These are phyloP conservation scores for Globisporangium polare DNA, from an alignment of 352 stramenopile genomes.

Conservation along the genomic window DNA sequence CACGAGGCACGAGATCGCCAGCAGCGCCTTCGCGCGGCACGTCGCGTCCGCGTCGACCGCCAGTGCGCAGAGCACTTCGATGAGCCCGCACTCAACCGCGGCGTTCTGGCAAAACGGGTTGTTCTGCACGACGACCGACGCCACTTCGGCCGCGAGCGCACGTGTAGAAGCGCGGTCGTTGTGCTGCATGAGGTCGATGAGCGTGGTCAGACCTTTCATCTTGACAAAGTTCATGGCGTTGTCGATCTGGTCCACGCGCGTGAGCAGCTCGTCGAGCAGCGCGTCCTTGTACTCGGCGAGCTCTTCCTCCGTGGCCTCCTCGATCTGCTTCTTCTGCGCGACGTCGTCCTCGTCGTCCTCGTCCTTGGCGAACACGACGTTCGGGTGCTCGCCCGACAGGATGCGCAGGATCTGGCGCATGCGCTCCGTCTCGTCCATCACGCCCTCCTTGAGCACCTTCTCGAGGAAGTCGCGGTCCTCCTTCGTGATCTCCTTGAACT, in stretches of 20 bases:
- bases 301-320: slow-evolving; percentile 50
- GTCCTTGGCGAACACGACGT: slow-evolving; percentile 52
- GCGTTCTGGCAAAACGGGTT: slow-evolving; percentile 81
- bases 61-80: slow-evolving; percentile 67
- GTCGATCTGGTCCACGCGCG: slow-evolving; percentile 85
- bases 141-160: slow-evolving; percentile 70
- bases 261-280: slow-evolving; percentile 81
- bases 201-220: slow-evolving; percentile 61
- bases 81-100: slow-evolving; percentile 48
- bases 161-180: slow-evolving; percentile 48
- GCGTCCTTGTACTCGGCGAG: slow-evolving; percentile 76
- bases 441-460: slow-evolving; percentile 78
- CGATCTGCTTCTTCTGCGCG: slow-evolving; percentile 21
- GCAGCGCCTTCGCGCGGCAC: slow-evolving; percentile 73
- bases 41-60: slow-evolving; percentile 49
- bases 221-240: slow-evolving; percentile 88
- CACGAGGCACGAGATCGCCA: slow-evolving; percentile 83
- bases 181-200: slow-evolving; percentile 58
- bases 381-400: slow-evolving; percentile 69
- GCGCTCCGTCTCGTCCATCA: slow-evolving; percentile 84
- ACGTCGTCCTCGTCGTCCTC: slow-evolving; percentile 30
- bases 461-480: slow-evolving; percentile 79
- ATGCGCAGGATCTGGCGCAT: slow-evolving; percentile 84
- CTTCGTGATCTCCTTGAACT: slow-evolving; percentile 66
- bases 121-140: slow-evolving; percentile 83